Conservation (phyloP, 805 yeast genomes). For the Candida koratica region DNA sequence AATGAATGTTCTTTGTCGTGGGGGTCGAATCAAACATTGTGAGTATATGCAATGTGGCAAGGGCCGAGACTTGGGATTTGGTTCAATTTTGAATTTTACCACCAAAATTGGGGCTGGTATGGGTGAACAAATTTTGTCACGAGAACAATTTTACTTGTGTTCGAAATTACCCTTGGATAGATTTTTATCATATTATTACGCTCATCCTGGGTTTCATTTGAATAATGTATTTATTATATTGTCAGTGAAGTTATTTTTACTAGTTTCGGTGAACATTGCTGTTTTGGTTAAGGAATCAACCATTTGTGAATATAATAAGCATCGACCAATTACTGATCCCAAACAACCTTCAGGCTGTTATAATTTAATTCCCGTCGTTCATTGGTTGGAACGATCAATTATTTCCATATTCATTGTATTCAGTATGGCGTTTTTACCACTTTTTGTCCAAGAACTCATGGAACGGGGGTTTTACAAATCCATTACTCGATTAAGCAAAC, state of each 20-base stretch:
- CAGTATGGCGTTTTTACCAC: slow-evolving; percentile 75
- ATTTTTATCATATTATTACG: slow-evolving; percentile 78
- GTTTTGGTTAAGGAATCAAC: slow-evolving; percentile 70
- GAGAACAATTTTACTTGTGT: slow-evolving; percentile 80
- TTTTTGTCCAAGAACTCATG: slow-evolving; percentile 72
- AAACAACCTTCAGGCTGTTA: slow-evolving; percentile 67
- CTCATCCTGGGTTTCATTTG: slow-evolving; percentile 84
- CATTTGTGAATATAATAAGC: slow-evolving; percentile 61
- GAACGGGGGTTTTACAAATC: slow-evolving; percentile 82
- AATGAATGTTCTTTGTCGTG: slow-evolving; percentile 77
- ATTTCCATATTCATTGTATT: slow-evolving; percentile 78
- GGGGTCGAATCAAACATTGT: slow-evolving; percentile 85
- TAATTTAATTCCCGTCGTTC: slow-evolving; percentile 68
- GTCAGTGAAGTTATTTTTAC: slow-evolving; percentile 67
- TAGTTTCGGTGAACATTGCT: slow-evolving; percentile 66
- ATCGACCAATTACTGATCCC: slow-evolving; percentile 65
- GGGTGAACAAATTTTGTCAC: slow-evolving; percentile 85
- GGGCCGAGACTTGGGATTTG: slow-evolving; percentile 86
- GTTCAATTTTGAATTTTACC: slow-evolving; percentile 79
- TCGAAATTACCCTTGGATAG: slow-evolving; percentile 78
- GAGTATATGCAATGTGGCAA: slow-evolving; percentile 89
- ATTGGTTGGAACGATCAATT: slow-evolving; percentile 80
- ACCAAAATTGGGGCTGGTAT: slow-evolving; percentile 90
- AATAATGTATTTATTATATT: slow-evolving; percentile 75
- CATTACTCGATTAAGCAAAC: slow-evolving; percentile 63